phyloP scores from a whole-genome alignment of 129 eudicot species.

The Flaveria trinervia region DNA sequence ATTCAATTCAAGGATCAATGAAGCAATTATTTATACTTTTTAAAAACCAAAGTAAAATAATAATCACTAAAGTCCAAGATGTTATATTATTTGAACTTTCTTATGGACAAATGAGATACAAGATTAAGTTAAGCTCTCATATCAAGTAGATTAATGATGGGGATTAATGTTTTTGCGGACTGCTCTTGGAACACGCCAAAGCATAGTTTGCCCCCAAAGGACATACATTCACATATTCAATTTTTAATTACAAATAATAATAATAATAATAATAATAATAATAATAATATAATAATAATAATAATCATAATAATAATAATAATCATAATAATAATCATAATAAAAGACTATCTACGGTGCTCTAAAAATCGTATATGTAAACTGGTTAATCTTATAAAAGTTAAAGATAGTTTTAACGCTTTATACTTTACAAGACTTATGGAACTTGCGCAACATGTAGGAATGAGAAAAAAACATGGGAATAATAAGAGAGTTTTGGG shows the following conservation, averaged over 20 bases:
- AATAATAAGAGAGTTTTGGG: constrained; percentile 39
- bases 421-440: constrained; percentile 12
- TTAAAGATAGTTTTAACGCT: neutral
- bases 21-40: neutral
- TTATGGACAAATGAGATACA: neutral
- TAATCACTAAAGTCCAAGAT: neutral
- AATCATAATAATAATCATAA: no score
- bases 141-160: neutral
- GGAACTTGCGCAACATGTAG: constrained; percentile 2
- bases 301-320: no score
- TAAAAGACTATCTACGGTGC: no score
- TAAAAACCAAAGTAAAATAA: neutral
- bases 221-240: neutral
- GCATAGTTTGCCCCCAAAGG: neutral
- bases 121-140: neutral
- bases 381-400: neutral
- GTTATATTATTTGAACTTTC: neutral
- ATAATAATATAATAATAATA: no score
- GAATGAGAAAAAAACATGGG: constrained; percentile 18
- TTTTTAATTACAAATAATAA: no score
- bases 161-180: neutral
- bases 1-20: neutral
- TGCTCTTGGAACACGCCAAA: neutral
- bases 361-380: neutral
- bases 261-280: no score